Evolutionary conservation across 495 filamentous ascomycete genomes (phyloP).

Genomic region (Neurospora tetrasperma): DNA sequence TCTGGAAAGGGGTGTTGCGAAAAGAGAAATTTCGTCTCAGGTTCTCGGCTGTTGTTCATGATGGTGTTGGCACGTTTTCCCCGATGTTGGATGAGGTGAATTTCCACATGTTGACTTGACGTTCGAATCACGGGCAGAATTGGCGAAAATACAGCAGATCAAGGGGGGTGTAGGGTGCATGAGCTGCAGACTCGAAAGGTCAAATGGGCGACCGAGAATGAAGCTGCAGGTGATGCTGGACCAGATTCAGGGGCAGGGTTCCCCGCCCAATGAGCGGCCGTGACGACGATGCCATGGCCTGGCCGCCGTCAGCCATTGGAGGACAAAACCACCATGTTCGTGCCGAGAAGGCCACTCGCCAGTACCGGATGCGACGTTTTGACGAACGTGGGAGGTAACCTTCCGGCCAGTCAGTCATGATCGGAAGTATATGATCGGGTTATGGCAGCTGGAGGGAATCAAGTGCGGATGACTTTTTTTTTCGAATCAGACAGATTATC

Average conservation of each 20-base stretch:
- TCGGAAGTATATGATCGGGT: background rate
- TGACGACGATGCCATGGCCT: background rate
- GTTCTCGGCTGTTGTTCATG: background rate
- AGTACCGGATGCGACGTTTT: background rate
- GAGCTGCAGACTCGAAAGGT: background rate
- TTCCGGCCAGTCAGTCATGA: background rate
- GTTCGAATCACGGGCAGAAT: background rate
- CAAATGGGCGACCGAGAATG: background rate
- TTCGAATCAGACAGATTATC: background rate
- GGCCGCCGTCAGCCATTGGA: background rate
- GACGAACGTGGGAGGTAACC: background rate
- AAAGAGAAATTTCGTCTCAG: background rate
- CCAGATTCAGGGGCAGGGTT: background rate
- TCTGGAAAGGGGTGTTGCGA: background rate
- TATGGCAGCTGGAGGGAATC: background rate
- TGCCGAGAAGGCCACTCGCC: background rate
- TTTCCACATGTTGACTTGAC: background rate
- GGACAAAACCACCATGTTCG: background rate
- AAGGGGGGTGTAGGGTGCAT: background rate
- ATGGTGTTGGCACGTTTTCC: background rate
- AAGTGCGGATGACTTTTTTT: background rate
- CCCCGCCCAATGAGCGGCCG: background rate
- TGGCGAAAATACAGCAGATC: background rate
- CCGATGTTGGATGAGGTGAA: background rate
- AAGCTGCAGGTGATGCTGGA: background rate